A percentile compares a stretch with the other conserved stretches of the same genome.
phyloP scores from a whole-genome alignment of 805 yeast genomes.

The Metschnikowia amazonensis region DNA sequence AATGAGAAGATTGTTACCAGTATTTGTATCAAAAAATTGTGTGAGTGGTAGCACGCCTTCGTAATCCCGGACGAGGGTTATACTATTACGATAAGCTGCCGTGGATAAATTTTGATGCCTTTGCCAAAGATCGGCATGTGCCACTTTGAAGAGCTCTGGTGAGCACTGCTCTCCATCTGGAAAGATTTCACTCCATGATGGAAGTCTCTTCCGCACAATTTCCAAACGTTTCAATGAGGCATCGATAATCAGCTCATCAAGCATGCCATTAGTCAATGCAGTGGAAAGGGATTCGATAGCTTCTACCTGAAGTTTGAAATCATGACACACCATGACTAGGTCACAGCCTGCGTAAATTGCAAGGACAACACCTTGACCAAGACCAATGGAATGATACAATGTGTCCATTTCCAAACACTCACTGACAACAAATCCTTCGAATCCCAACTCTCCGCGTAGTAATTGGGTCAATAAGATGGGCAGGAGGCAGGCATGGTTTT shows the following conservation, averaged over 20 bases:
- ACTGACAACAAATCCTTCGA: constrained; percentile 53
- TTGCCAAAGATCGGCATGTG: constrained; percentile 32
- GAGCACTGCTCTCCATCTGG: constrained; percentile 29
- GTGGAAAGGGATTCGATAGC: constrained; percentile 44
- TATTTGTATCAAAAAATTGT: constrained; percentile 30
- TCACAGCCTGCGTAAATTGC: constrained; percentile 66
- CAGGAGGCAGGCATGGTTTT: constrained; percentile 59
- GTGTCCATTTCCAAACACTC: constrained; percentile 66
- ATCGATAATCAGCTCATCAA: constrained; percentile 41
- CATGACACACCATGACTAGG: constrained; percentile 59
- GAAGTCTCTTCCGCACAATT: constrained; percentile 37
- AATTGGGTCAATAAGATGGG: constrained; percentile 50
- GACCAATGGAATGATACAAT: constrained; percentile 56
- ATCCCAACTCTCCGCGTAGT: constrained; percentile 47
- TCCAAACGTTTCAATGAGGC: constrained; percentile 43
- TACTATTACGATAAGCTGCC: constrained; percentile 46
- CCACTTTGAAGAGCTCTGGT: constrained; percentile 24
- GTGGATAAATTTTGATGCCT: constrained; percentile 43
- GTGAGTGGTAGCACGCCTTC: constrained; percentile 48
- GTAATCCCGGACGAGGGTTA: constrained; percentile 53
- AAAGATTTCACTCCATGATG: constrained; percentile 45
- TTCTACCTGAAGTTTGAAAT: constrained; percentile 50
- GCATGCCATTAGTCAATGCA: constrained; percentile 38
- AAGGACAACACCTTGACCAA: constrained; percentile 62
- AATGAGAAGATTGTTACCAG: constrained; percentile 29